Conservation (phyloP, 768 basidiomycete species). For the Calocera cornea region DNA sequence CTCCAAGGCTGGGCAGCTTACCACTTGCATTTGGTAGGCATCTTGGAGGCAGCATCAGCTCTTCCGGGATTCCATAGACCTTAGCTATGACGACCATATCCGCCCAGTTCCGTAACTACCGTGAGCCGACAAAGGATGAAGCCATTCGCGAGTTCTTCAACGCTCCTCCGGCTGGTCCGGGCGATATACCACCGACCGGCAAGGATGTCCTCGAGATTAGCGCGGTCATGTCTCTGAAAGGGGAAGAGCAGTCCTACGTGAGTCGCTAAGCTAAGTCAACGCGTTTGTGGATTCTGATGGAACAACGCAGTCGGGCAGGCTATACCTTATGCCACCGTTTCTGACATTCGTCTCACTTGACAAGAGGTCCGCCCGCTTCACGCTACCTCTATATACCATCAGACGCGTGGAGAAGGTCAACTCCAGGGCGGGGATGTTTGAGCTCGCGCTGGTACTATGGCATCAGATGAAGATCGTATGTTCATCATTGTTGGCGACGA, state of each 20-base stretch:
- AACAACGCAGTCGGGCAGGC: slow-evolving; percentile 63
- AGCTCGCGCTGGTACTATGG: slow-evolving; percentile 88
- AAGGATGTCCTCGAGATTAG: slow-evolving; percentile 71
- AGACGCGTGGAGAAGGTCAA: slow-evolving; percentile 89
- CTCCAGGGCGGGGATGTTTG: slow-evolving; percentile 86
- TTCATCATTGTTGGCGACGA: slow-evolving; percentile 30
- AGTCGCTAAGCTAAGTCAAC: slow-evolving; percentile 26
- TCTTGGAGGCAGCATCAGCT: not conserved
- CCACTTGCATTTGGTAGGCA: not conserved
- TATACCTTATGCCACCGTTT: slow-evolving; percentile 79
- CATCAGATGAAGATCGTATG: slow-evolving; percentile 85
- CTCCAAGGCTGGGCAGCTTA: not conserved
- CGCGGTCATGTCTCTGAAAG: slow-evolving; percentile 71
- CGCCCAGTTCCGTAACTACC: slow-evolving; percentile 78
- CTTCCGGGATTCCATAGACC: not conserved
- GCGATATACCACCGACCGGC: slow-evolving; percentile 11
- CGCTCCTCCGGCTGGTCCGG: slow-evolving; percentile 37
- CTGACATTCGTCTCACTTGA: slow-evolving; percentile 83
- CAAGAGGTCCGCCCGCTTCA: slow-evolving; percentile 81
- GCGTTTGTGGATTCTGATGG: not conserved
- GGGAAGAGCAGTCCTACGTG: slow-evolving; percentile 87
- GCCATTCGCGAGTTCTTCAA: slow-evolving; percentile 77
- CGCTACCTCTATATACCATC: slow-evolving; percentile 81
- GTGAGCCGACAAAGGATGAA: slow-evolving; percentile 84
- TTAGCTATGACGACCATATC: slow-evolving; percentile 61